Base-by-base conservation (phyloP, 805 yeast genomes). In the Wickerhamiella lipophila region DNA sequence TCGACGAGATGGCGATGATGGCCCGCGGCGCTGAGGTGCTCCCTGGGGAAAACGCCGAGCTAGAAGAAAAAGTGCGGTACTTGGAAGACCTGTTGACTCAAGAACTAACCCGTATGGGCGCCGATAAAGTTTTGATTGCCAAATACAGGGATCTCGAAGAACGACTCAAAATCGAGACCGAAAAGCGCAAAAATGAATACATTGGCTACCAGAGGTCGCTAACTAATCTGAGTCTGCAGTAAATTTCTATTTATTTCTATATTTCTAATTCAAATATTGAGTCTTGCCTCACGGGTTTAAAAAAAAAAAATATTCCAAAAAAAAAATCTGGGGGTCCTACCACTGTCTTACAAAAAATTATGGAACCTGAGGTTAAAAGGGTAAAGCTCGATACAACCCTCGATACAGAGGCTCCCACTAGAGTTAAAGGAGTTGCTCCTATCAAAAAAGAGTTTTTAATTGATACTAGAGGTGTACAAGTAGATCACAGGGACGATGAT, bases 361-460 rank as follows among this genome's bases (percentile, higher is more conserved):
- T 32, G 38, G 38, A 32, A 15, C 38, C 38, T 7, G 38, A 32
- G 15, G 19, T 16, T 15, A 32, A 32, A 15, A 4, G 19, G 8
- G 19, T 15, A 13, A 32, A 32, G 38, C 38, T 32, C 19, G 21
- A 32, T 4, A 32, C 4, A 4, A 19, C 12, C 5, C 19, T 19
- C 11, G 15, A 11, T 5, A 32, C 38, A 3, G 38, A 32, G 38
- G n/a, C n/a, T n/a, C n/a, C n/a, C n/a, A n/a, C n/a, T n/a, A 49
- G 61, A 1, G 49, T 51, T 5, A 58, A 58, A 45, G 62, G 62
- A 35, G 53, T 59, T 39, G 61, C 62, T 2, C 38, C 55, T 7
- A 57, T 58, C 40, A 57, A 56, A 42, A 54, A 38, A 23, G 44
- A 46, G 32, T 44, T 3, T 36, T 42, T 12, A 30, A 40, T 27